phyloP scores from a whole-genome alignment of 352 stramenopile genomes.

The Pythium folliculosum region DNA sequence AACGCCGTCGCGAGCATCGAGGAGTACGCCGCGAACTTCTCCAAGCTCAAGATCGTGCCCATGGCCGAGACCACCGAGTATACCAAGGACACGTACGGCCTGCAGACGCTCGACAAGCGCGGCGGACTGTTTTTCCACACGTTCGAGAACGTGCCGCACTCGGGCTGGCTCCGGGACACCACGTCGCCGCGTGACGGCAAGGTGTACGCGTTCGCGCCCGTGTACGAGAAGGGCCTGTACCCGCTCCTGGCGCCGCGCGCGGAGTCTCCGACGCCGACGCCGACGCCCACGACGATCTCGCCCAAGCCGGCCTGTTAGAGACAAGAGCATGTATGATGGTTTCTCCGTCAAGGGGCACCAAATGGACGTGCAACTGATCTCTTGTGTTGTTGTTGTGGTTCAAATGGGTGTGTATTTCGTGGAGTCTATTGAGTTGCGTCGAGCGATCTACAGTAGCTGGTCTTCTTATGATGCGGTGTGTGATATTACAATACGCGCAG shows the following conservation, averaged over 20 bases:
- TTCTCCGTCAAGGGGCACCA: not conserved
- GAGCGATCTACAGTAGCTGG: too few species aligned
- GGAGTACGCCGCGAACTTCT: constrained; percentile 36
- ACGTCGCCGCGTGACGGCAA: not conserved
- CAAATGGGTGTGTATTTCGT: too few species aligned
- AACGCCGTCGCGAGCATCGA: constrained; percentile 28
- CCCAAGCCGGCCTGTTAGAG: not conserved
- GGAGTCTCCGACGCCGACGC: not conserved
- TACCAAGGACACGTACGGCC: constrained; percentile 39
- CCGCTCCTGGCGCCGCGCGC: constrained; percentile 15
- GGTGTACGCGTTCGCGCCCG: constrained; percentile 34
- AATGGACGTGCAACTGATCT: not conserved
- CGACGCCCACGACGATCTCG: not conserved
- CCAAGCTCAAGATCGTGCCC: constrained; percentile 34
- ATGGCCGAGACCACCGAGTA: constrained; percentile 47
- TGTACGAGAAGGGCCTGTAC: constrained; percentile 50
- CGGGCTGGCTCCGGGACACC: constrained; percentile 35
- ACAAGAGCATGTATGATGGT: not conserved
- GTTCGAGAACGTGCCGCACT: constrained; percentile 33
- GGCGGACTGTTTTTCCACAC: constrained; percentile 30
- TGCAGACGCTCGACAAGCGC: constrained; percentile 36
- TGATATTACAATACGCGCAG: too few species aligned
- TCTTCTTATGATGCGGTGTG: too few species aligned
- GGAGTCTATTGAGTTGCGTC: too few species aligned
- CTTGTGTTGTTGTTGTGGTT: not conserved